Conservation (phyloP, 2,329 filamentous ascomycete genomes). For the Aspergillus thermomutatus region DNA sequence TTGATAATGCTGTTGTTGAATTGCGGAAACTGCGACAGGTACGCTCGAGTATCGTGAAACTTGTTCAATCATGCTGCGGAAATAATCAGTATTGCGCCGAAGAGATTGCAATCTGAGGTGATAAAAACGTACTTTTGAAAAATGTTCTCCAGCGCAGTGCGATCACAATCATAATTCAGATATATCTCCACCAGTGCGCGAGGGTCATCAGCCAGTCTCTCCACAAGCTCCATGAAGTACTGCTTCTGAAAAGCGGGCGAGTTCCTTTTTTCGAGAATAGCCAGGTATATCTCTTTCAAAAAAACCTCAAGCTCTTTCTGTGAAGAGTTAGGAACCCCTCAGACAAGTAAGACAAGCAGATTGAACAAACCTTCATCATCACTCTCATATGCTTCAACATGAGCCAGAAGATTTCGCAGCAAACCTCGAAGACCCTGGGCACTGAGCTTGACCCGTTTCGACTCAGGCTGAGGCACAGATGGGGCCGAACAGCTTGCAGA, state of each 20-base stretch:
- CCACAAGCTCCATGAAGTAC: conserved; percentile 82
- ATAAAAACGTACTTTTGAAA: conserved; percentile 62
- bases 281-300: conserved; percentile 92
- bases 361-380: conserved; percentile 73
- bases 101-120: background rate
- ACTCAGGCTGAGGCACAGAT: conserved; percentile 90
- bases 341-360: background rate
- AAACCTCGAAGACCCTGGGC: conserved; percentile 88
- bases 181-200: conserved; percentile 91
- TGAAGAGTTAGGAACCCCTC: conserved; percentile 14
- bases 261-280: conserved; percentile 81
- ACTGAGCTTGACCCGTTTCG: conserved; percentile 93
- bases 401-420: conserved; percentile 96
- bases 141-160: conserved; percentile 89
- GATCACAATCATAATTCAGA: conserved; percentile 96
- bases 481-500: conserved; percentile 92
- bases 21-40: conserved; percentile 68
- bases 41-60: conserved; percentile 81
- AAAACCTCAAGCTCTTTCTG: conserved; percentile 97
- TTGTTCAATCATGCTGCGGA: conserved; percentile 76
- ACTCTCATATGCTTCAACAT: conserved; percentile 93
- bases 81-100: conserved; percentile 4
- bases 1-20: conserved; percentile 82
- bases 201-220: conserved; percentile 79
- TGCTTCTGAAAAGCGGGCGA: conserved; percentile 89